Percentiles rank a stretch among this genome's conserved stretches.
These are phyloP conservation scores for Musa beccarii DNA, from an alignment of 176 grass and related monocot genomes.

Conservation along the genomic window DNA sequence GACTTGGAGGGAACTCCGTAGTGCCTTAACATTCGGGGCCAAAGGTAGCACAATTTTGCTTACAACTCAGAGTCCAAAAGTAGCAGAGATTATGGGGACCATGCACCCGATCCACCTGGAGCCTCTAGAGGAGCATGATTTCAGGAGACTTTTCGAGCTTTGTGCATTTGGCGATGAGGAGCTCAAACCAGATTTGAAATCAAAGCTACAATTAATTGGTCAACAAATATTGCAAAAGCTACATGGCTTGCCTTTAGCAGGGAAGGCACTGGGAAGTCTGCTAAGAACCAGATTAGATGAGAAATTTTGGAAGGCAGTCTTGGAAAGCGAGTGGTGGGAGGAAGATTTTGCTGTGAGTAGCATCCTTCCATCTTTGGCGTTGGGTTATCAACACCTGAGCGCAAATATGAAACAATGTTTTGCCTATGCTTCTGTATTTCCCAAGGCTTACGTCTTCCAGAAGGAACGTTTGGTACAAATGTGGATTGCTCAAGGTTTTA, in stretches of 20 bases:
- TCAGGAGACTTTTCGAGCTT: constrained; percentile 17
- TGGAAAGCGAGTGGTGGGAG: constrained; percentile 30
- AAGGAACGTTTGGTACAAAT: constrained; percentile 38
- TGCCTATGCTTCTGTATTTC: constrained; percentile 37
- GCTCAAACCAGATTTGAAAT: constrained; percentile 7
- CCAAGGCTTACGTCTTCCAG: constrained; percentile 24
- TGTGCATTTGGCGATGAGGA: not conserved
- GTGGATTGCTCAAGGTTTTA: constrained; percentile 42
- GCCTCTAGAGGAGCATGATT: constrained; percentile 3
- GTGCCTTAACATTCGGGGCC: not conserved
- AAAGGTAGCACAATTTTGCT: constrained; percentile 11
- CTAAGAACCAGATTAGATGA: constrained; percentile 13
- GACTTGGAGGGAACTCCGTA: too few relatives aligned
- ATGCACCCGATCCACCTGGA: constrained; percentile 17
- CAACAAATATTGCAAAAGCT: not conserved
- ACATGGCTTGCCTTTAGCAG: not conserved
- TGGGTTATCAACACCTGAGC: constrained; percentile 26
- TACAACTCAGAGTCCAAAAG: constrained; percentile 27
- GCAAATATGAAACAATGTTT: constrained; percentile 32
- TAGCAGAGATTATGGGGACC: constrained; percentile 27
- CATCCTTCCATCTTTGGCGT: constrained; percentile 23
- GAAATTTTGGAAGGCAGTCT: constrained; percentile 20
- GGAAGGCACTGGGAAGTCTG: constrained; percentile 11
- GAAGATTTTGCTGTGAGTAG: not conserved
- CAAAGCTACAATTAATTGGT: constrained; percentile 2